Evolutionary conservation across 257 asterid species (phyloP).

Genomic region (Schizonepeta tenuifolia): DNA sequence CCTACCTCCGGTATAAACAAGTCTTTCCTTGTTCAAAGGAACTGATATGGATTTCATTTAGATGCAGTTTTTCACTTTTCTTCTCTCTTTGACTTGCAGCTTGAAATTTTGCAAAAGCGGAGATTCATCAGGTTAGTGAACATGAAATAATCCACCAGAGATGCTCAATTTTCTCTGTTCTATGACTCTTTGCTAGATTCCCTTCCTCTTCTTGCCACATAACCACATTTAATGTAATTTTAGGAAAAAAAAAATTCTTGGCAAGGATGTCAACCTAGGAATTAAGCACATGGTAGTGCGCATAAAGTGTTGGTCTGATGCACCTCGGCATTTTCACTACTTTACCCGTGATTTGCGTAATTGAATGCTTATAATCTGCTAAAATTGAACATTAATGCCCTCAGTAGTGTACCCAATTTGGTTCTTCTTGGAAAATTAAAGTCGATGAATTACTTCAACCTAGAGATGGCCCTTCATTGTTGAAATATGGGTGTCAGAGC

Average conservation of each 20-base stretch:
- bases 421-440: no score
- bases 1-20: constrained; percentile 42
- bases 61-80: constrained; percentile 9
- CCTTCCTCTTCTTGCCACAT: not conserved
- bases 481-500: constrained; percentile 2
- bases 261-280: no score
- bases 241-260: no score
- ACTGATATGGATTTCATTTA: not conserved
- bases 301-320: not conserved
- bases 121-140: constrained; percentile 46
- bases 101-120: constrained; percentile 45
- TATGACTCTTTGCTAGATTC: not conserved
- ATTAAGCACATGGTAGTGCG: not conserved
- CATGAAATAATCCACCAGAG: not conserved
- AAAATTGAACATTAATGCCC: not conserved
- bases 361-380: not conserved
- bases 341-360: not conserved
- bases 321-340: not conserved
- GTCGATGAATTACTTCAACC: not conserved
- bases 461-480: not conserved
- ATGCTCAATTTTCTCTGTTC: not conserved
- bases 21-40: constrained; percentile 17
- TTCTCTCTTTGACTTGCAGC: constrained; percentile 29
- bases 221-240: no score
- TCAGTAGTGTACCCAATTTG: not conserved